A percentile compares a stretch with the other conserved stretches of the same genome.
Conservation (phyloP, 768 basidiomycete species). For the Pleurotus salmoneostramineus region DNA sequence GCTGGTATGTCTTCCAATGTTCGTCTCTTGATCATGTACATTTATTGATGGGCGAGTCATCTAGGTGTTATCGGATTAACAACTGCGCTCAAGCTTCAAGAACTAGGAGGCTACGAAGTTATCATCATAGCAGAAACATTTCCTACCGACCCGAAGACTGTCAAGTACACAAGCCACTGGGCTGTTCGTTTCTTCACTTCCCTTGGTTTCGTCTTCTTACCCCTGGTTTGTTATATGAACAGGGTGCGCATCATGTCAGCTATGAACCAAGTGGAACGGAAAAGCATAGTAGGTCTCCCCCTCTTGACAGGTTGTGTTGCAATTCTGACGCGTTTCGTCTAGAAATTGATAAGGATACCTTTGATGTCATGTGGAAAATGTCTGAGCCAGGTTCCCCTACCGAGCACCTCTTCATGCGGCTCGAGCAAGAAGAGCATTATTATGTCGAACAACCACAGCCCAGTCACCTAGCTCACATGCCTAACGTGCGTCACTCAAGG, state of each 20-base stretch:
- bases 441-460: conserved; percentile 32
- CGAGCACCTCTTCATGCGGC: conserved; percentile 61
- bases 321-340: not conserved
- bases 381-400: conserved; percentile 54
- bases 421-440: conserved; percentile 61
- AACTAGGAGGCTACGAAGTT: conserved; percentile 56
- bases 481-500: conserved; percentile 33
- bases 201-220: not conserved
- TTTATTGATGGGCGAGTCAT: conserved; percentile 1
- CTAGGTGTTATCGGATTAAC: conserved; percentile 77
- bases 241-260: conserved; percentile 83
- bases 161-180: conserved; percentile 79
- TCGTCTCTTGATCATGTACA: not conserved
- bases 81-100: conserved; percentile 68
- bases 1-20: conserved; percentile 28
- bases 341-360: conserved; percentile 73
- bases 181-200: conserved; percentile 47
- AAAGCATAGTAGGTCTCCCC: conserved; percentile 43
- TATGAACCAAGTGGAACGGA: conserved; percentile 44
- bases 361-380: conserved; percentile 71
- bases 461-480: conserved; percentile 49
- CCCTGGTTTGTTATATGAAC: not conserved
- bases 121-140: conserved; percentile 68
- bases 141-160: conserved; percentile 70
- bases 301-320: not conserved